Percentiles rank a stretch among this genome's conserved stretches.
Conservation (phyloP, 2,329 filamentous ascomycete genomes). For the Geoglossum cookeanum region DNA sequence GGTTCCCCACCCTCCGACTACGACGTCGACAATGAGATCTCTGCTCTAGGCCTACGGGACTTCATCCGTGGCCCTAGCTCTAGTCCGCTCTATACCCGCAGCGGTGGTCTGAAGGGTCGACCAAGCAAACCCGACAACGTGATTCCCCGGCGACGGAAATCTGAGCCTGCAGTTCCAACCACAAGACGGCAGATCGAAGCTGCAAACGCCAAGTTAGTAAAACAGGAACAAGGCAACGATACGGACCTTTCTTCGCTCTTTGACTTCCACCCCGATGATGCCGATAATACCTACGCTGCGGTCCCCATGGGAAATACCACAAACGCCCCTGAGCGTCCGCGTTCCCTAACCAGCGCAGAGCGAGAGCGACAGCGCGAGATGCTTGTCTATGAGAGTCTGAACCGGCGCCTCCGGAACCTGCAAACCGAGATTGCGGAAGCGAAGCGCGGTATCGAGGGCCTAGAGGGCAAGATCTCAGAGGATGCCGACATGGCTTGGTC, state of each 20-base stretch:
- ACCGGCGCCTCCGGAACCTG: constrained; percentile 9
- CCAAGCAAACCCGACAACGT: not conserved
- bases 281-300: not conserved
- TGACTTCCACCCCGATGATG: constrained; percentile 6
- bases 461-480: constrained; percentile 6
- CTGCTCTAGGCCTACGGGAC: constrained; percentile 1
- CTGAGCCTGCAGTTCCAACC: not conserved
- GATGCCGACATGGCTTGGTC: not conserved
- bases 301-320: not conserved
- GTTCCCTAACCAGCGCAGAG: not conserved
- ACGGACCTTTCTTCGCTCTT: not conserved
- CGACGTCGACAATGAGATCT: not conserved
- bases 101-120: not conserved
- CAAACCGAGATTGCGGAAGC: constrained; percentile 10
- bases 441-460: constrained; percentile 8
- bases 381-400: constrained; percentile 8
- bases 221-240: not conserved
- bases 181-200: not conserved
- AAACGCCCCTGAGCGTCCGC: not conserved
- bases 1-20: constrained; percentile 3
- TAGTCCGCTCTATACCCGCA: not conserved
- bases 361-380: constrained; percentile 5
- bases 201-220: not conserved
- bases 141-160: not conserved
- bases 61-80: constrained; percentile 3